Evolutionary conservation across 441 rosid genomes (phyloP), one percentile per base, ranked within the genome.

Genomic region (Cnidoscolus chayamansa): DNA sequence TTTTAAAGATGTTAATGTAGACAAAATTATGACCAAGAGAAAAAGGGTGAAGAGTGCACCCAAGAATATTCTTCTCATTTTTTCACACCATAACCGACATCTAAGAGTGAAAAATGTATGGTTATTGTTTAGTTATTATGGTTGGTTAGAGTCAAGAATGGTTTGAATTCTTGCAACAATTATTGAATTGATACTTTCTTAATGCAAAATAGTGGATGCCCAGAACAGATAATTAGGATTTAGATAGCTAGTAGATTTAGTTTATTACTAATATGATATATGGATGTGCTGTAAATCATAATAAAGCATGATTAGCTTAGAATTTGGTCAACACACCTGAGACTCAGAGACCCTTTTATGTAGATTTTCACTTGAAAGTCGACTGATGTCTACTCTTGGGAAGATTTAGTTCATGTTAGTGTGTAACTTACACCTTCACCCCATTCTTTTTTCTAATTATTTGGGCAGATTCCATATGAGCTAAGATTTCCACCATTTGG

Each of bases 61-160:
- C 11, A 57, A 62, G 78, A 76, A 84, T 78, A 84, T 81, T 65
- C 82, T 72, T 72, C 55, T 43, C 63, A 47, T 70, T 64, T 47
- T 16, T 61, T 31, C 63, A 17, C 43, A 58, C 20, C 60, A 54
- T 43, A 75, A 65, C 81, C 81, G 83, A 84, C 86, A 75, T 47
- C 1, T 74, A 31, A 56, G 40, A 1, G 35, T 64, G 15, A 61
- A 76, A 65, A 30, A 8, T 59, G 12, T 30, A 35, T 17, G 10
- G n/a, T 4, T 40, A 17, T 19, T 63, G 8, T 55, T 56, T 17
- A 55, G 15, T 49, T 63, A 9, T 16, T 4, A n/a, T 65, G 72
- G 10, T 59, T 15, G 54, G 40, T 2, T 45, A 2, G 1, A 25
- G 35, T 20, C 7, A n/a, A 35, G 31, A 8, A 9, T 5, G 10